phyloP scores from a whole-genome alignment of 2,329 filamentous ascomycete genomes.

The Ophiostoma fasciatum region DNA sequence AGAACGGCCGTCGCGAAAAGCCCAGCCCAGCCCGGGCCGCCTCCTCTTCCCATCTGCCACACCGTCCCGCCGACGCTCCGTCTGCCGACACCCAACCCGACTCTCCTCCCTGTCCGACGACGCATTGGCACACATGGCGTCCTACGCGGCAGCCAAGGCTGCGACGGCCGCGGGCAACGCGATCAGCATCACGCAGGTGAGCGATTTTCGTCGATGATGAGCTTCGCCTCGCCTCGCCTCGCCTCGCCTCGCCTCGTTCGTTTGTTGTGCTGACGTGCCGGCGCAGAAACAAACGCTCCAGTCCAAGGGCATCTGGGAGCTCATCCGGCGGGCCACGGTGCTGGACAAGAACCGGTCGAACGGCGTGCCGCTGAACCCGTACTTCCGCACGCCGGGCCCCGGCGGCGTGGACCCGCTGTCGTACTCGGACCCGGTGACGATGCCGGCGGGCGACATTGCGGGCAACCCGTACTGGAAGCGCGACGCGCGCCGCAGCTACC shows the following conservation, averaged over 20 bases:
- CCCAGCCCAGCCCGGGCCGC: too few species aligned
- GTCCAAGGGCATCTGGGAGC: constrained; percentile 77
- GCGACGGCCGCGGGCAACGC: constrained; percentile 31
- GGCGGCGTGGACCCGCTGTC: constrained; percentile 52
- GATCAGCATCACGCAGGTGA: constrained; percentile 46
- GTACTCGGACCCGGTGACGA: constrained; percentile 71
- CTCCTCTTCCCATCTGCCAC: not conserved
- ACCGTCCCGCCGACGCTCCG: too few species aligned
- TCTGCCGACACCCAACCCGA: too few species aligned
- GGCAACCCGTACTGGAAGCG: constrained; percentile 97
- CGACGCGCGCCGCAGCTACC: constrained; percentile 71
- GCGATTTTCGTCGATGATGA: constrained; percentile 10
- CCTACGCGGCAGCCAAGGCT: constrained; percentile 41
- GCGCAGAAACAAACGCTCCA: constrained; percentile 89
- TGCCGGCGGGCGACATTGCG: constrained; percentile 74
- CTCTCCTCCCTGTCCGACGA: too few species aligned
- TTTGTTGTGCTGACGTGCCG: not conserved
- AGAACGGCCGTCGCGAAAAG: constrained; percentile 3
- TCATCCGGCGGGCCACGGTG: constrained; percentile 60
- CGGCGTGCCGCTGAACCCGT: constrained; percentile 82
- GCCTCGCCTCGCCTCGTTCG: not conserved
- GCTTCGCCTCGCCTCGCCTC: too few species aligned
- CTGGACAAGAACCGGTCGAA: constrained; percentile 81
- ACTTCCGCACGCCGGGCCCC: constrained; percentile 78
- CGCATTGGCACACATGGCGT: too few species aligned